Conservation (phyloP, 257 asterid genomes). For the Salvia splendens region DNA sequence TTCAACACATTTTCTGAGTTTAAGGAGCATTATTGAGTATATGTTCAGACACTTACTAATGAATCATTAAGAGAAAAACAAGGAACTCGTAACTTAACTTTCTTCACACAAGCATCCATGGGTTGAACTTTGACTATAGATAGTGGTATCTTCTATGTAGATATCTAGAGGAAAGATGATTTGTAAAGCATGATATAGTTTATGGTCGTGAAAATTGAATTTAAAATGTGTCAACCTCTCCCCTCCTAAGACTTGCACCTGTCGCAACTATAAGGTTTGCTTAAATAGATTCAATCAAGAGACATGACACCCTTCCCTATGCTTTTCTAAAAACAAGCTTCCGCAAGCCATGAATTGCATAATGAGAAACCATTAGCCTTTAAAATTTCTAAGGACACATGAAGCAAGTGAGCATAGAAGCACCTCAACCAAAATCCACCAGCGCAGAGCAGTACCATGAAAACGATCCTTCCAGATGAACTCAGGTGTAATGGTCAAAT, state of each 20-base stretch:
- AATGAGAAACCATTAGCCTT: conserved; percentile 18
- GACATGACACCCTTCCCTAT: not conserved
- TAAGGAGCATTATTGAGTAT: not conserved
- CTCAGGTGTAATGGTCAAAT: conserved; percentile 76
- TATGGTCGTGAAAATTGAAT: conserved; percentile 17
- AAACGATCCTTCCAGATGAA: conserved; percentile 95
- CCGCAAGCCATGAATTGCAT: conserved; percentile 30
- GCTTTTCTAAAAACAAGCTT: conserved; percentile 29
- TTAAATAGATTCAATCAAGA: conserved; percentile 9
- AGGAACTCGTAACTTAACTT: conserved; percentile 2
- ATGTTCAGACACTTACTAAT: conserved; percentile 2
- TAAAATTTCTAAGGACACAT: conserved; percentile 14
- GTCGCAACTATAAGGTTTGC: conserved; percentile 20
- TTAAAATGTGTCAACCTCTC: not conserved
- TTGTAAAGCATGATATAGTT: not conserved
- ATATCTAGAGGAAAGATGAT: conserved; percentile 10
- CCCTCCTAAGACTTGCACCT: conserved; percentile 15
- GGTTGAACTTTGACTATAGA: conserved; percentile 1
- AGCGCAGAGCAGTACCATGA: conserved; percentile 91
- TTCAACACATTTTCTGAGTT: not conserved
- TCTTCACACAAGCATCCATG: not conserved
- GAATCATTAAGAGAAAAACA: not conserved
- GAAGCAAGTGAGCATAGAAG: conserved; percentile 29
- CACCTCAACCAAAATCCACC: conserved; percentile 99
- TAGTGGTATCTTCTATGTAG: not conserved